Evolutionary conservation across 2,329 filamentous ascomycete species (phyloP), one percentile per base, ranked within the genome.

Genomic region (Ophiostoma populinum): DNA sequence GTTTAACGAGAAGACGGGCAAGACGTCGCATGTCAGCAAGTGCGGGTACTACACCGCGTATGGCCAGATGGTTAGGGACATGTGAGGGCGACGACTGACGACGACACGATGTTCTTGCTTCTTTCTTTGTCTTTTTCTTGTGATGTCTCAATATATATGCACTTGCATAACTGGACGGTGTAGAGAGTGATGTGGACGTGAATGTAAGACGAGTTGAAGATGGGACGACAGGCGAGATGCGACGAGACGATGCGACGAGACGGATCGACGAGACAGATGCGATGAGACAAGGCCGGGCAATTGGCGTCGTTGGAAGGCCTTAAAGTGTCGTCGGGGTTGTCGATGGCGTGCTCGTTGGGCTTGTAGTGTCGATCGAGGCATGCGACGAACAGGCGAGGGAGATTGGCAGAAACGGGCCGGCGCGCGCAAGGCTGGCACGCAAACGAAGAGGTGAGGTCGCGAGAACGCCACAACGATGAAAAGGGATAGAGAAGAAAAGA

Each of bases 1-100:
- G 49, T 94, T 87, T 53, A 70, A 87, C 48, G 69, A 75, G 43
- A 63, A 64, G 46, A 92, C 82, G 4, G 80, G 86, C 35, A 74
- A 74, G 54, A 71, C 67, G 39, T 77, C 65, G 45, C 78, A 83
- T 52, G 65, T 85, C 31, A 64, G 66, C 39, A 77, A 80, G 48
- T 75, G 70, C 49, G 67, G 71, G 40, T 80, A 80, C 58, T 83
- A 72, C 55, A 86, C 80, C 31, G 63, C 55, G 34, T 73, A 66
- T 53, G 70, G 70, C 22, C 55, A 58, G 41, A 52, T 61, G 42
- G 45, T 70, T 18, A 31, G 37, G 22, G 34, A 39, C 24, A 25
- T 9, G 24, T 7, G 19, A 25, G 3, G 11, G 12, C n/a, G 7
- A 25, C 19, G 28, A 30, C 28, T 30, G 17, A 30, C n/a, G n/a